Base-by-base conservation (phyloP, 805 yeast species). In the Candida khao-thaluensis region DNA sequence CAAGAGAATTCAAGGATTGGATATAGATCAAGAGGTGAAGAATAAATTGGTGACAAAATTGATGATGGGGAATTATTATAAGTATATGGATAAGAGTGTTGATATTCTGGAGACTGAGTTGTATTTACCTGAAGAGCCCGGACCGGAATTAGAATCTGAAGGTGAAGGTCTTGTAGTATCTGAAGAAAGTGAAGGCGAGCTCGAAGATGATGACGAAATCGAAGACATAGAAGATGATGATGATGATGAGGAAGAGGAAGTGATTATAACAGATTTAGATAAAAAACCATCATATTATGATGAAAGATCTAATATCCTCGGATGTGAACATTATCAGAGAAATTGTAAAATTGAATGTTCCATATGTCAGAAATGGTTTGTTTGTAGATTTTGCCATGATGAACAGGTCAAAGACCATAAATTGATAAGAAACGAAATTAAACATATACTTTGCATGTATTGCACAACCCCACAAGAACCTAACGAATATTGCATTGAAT, bases 321-420 rank as follows among this genome's bases (percentile, higher is more conserved):
- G 97, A 2, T 90, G 97, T 56, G 65, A 64, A 15, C 97, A 90
- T 60, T 90, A 90, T 60, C 84, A 79, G 53, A 66, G 95, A 23
- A 81, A 82, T 44, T 88, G 95, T 63, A 88, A 89, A 56, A 60
- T 85, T 35, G 93, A 86, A 52, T 90, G 97, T 55, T 72, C 83
- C 9, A 71, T 71, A 2, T 90, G 97, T 54, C 60, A 68, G 22
- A 70, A 71, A 53, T 90, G 95, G 91, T 83, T 68, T 49, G 63
- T 86, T 2, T 90, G 97, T 61, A 74, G 95, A 10, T 77, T 85
- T 48, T 90, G 97, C 56, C 97, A 90, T 60, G 95, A 85, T 52
- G 71, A 64, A n/a, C 73, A 58, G 17, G 70, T 72, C 16, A 53
- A 67, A 9, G 95, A 84, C 57, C 77, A 72, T 47, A 74, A 86